Conservation (phyloP, 2,329 filamentous ascomycete genomes). For the Sclerotinia sclerotiorum region DNA sequence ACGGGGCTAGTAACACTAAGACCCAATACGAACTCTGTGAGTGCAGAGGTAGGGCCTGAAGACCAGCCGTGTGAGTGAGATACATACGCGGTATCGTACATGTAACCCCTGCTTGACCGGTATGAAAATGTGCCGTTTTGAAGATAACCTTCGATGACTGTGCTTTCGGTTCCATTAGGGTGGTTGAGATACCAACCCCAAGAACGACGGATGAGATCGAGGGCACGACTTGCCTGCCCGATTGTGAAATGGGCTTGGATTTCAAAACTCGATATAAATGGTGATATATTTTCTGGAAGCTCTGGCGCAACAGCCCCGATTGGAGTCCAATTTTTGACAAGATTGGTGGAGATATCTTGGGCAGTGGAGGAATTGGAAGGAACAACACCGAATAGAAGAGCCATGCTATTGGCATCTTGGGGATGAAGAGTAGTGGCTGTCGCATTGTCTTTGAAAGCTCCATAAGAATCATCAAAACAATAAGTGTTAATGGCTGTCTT, state of each 20-base stretch:
- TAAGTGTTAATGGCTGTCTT: conserved; percentile 32
- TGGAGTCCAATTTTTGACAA: conserved; percentile 51
- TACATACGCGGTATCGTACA: conserved; percentile 45
- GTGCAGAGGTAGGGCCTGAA: conserved; percentile 48
- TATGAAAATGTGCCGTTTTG: conserved; percentile 58
- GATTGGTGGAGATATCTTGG: conserved; percentile 38
- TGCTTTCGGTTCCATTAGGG: conserved; percentile 56
- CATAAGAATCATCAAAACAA: conserved; percentile 30
- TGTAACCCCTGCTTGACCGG: conserved; percentile 52
- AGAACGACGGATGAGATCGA: conserved; percentile 55
- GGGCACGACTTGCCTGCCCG: conserved; percentile 49
- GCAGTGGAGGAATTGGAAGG: conserved; percentile 32
- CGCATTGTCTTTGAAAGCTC: conserved; percentile 41
- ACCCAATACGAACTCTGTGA: conserved; percentile 48
- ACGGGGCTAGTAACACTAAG: conserved; percentile 42
- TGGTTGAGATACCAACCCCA: conserved; percentile 64
- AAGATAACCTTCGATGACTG: conserved; percentile 59
- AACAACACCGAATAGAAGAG: conserved; percentile 43
- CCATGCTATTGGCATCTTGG: conserved; percentile 60
- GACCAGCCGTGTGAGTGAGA: conserved; percentile 52
- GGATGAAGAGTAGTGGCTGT: conserved; percentile 57
- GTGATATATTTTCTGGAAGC: conserved; percentile 56
- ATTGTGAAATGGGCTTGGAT: conserved; percentile 56
- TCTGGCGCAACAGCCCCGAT: conserved; percentile 57
- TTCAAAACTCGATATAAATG: conserved; percentile 60